Percentiles rank a stretch among this genome's conserved stretches.
phyloP scores from a whole-genome alignment of 352 stramenopile genomes.

The Phytophthora kernoviae region DNA sequence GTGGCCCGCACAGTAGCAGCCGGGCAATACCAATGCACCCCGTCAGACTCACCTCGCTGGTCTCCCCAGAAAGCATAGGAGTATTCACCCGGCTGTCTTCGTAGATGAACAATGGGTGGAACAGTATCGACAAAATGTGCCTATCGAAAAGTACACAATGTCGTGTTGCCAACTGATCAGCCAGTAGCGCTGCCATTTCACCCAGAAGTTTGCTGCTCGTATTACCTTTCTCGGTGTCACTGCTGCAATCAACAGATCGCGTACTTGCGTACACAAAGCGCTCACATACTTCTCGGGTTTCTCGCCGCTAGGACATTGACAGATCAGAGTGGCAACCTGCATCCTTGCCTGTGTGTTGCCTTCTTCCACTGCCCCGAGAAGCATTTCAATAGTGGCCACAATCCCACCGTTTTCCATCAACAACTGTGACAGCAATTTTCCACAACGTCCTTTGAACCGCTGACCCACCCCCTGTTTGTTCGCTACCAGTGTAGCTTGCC shows the following conservation, averaged over 20 bases:
- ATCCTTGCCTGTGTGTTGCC: conserved; percentile 86
- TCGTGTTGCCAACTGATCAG: conserved; percentile 55
- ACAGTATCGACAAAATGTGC: conserved; percentile 58
- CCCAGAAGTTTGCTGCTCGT: conserved; percentile 71
- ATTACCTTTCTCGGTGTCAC: conserved; percentile 44
- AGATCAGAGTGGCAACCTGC: conserved; percentile 81
- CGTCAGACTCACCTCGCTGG: conserved; percentile 53
- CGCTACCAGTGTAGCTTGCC: conserved; percentile 35
- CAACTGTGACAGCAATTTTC: conserved; percentile 57
- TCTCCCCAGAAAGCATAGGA: neutral
- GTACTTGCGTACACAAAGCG: conserved; percentile 60
- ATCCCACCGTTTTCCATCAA: conserved; percentile 78
- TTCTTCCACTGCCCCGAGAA: conserved; percentile 75
- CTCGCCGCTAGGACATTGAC: conserved; percentile 59
- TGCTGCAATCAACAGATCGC: conserved; percentile 48
- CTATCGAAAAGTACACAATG: conserved; percentile 53
- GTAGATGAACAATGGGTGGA: conserved; percentile 69
- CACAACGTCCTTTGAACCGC: conserved; percentile 72
- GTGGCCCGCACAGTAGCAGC: conserved; percentile 71
- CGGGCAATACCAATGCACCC: conserved; percentile 57
- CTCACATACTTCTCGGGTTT: conserved; percentile 46
- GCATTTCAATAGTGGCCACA: conserved; percentile 81
- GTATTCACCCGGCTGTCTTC: conserved; percentile 36
- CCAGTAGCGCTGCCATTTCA: conserved; percentile 71
- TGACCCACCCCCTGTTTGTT: conserved; percentile 21